phyloP scores from a whole-genome alignment of 495 filamentous ascomycete genomes.

The Pyrenula massariospora region DNA sequence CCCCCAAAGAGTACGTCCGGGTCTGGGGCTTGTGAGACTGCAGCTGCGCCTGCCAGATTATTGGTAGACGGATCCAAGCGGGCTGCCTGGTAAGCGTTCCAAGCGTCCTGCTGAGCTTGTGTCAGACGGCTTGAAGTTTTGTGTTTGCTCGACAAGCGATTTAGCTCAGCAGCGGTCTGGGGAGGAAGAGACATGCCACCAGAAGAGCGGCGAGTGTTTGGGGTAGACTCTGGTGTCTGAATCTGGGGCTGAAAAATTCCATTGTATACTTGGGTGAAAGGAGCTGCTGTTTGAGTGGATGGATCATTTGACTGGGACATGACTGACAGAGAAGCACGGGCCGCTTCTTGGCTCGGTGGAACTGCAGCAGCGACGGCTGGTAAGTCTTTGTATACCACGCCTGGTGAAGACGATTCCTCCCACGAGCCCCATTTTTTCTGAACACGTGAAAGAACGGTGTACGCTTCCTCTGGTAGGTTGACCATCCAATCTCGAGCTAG shows the following conservation, averaged over 20 bases:
- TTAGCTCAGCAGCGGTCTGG: not conserved
- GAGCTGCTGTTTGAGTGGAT: not conserved
- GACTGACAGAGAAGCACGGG: not conserved
- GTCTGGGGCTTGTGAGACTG: not conserved
- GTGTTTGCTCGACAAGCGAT: not conserved
- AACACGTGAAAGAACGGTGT: slow-evolving; percentile 54
- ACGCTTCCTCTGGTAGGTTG: slow-evolving; percentile 74
- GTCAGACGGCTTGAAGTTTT: not conserved
- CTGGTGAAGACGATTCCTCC: slow-evolving; percentile 30
- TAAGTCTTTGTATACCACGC: slow-evolving; percentile 3
- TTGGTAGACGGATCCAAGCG: not conserved
- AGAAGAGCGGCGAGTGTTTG: not conserved
- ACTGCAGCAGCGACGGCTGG: slow-evolving; percentile 3
- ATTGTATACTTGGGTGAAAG: not conserved
- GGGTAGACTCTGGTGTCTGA: not conserved
- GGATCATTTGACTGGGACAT: not conserved
- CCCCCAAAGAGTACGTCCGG: slow-evolving; percentile 21
- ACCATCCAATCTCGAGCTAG: slow-evolving; percentile 84
- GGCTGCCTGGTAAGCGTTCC: slow-evolving; percentile 6
- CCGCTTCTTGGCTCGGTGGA: slow-evolving; percentile 1
- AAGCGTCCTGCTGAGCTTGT: slow-evolving; percentile 5
- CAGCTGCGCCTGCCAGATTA: not conserved
- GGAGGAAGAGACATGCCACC: slow-evolving; percentile 1
- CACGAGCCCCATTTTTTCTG: slow-evolving; percentile 42
- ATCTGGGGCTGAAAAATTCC: not conserved